These are phyloP conservation scores for Alternaria atra DNA, from an alignment of 2,329 filamentous ascomycete species.

Conservation along the genomic window DNA sequence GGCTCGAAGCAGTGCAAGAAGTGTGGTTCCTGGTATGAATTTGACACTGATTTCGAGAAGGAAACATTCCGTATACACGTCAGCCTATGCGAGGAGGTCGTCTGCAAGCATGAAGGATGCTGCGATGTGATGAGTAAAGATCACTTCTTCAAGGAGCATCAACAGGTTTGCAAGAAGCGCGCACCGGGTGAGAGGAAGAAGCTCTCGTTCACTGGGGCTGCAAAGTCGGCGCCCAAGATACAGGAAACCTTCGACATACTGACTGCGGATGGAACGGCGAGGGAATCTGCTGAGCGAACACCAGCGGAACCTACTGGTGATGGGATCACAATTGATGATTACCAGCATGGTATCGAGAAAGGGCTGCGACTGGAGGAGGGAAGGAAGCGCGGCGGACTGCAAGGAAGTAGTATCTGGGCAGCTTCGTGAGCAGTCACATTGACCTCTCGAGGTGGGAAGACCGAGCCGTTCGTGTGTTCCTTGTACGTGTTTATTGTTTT, in stretches of 20 bases:
- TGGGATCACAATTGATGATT: neutral
- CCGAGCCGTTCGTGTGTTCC: neutral
- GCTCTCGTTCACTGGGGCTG: neutral
- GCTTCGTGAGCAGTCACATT: neutral
- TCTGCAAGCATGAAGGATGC: neutral
- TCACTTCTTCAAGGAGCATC: neutral
- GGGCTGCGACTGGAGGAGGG: neutral
- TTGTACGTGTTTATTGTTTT: neutral
- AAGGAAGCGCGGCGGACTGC: neutral
- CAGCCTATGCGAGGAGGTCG: neutral
- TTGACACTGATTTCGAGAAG: neutral
- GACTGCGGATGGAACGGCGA: neutral
- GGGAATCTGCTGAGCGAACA: neutral
- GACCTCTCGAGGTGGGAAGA: neutral
- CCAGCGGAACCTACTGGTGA: neutral
- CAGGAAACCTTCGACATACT: neutral
- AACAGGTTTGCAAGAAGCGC: neutral
- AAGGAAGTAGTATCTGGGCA: neutral
- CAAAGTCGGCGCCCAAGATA: neutral
- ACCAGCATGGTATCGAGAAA: neutral
- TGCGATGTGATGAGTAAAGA: neutral
- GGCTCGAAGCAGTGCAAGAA: neutral
- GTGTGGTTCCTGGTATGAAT: neutral
- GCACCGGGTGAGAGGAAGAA: neutral
- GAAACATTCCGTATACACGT: neutral